Evolutionary conservation across 371 early-diverging fungal genomes (phyloP).

Genomic region (Apophysomyces trapeziformis): DNA sequence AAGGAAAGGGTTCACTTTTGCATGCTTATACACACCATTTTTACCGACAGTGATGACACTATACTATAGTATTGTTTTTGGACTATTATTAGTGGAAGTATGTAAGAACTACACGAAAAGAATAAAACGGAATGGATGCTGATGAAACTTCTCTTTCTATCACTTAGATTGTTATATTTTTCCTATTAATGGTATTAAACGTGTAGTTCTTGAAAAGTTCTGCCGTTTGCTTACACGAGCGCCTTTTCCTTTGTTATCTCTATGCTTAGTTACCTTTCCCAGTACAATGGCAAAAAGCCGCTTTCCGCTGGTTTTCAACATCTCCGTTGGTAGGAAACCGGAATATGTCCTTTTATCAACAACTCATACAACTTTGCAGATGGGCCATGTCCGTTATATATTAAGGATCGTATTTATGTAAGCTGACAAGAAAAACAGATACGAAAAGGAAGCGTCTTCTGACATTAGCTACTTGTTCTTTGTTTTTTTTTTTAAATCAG

Average conservation of each 20-base stretch:
- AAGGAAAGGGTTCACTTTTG: too few species aligned
- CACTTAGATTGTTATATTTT: constrained; percentile 46
- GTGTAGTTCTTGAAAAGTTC: background rate
- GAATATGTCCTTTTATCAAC: background rate
- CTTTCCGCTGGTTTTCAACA: constrained; percentile 53
- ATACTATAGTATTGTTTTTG: constrained; percentile 48
- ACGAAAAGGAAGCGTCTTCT: background rate
- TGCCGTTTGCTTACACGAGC: background rate
- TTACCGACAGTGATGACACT: constrained; percentile 40
- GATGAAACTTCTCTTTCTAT: background rate
- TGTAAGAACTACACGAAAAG: background rate
- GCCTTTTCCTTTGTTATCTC: background rate
- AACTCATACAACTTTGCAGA: constrained; percentile 16
- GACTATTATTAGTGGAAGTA: constrained; percentile 47
- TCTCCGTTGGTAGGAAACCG: constrained; percentile 38
- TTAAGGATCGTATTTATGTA: constrained; percentile 62
- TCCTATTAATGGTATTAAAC: constrained; percentile 41
- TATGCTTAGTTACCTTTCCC: constrained; percentile 56
- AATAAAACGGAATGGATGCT: background rate
- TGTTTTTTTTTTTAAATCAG: constrained; percentile 17
- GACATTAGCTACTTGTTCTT: background rate
- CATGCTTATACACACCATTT: too few species aligned
- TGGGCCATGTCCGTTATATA: constrained; percentile 49
- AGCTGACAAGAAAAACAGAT: constrained; percentile 16
- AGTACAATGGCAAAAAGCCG: constrained; percentile 54